These are phyloP conservation scores for Angophora floribunda DNA, from an alignment of 345 rosid species.

Conservation along the genomic window DNA sequence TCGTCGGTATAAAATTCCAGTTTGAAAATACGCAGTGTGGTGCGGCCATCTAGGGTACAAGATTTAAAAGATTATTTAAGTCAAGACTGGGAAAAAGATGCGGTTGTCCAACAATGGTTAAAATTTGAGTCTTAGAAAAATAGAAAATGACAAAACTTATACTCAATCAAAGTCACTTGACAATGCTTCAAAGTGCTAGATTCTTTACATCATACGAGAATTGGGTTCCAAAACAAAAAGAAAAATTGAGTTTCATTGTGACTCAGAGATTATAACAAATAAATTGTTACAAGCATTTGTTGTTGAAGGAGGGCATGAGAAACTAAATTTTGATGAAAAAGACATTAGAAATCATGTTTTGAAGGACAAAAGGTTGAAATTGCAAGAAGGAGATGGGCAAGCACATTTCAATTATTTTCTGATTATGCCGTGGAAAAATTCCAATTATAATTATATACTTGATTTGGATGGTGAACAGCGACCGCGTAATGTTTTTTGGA, in stretches of 20 bases:
- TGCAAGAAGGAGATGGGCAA: not conserved
- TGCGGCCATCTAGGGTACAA: no score
- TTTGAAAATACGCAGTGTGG: no score
- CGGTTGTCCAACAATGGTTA: not conserved
- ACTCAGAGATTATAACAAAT: not conserved
- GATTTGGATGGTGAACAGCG: not conserved
- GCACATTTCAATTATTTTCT: not conserved
- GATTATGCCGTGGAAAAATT: not conserved
- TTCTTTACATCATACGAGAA: no score
- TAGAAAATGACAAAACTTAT: not conserved
- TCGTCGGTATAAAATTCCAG: not conserved
- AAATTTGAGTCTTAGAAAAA: fast-evolving
- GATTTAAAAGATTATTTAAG: no score
- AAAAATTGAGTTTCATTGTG: not conserved
- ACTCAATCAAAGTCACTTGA: not conserved
- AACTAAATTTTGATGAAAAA: not conserved
- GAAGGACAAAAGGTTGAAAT: not conserved
- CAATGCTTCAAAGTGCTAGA: fast-evolving
- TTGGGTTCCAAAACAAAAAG: no score
- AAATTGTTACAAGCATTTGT: not conserved
- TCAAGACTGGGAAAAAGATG: fast-evolving
- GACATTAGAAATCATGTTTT: not conserved
- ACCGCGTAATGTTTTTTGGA: not conserved
- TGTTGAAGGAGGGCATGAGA: not conserved
- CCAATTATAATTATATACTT: no score